Base-by-base conservation (phyloP, 2,329 filamentous ascomycete species). In the Neonectria sp. region DNA sequence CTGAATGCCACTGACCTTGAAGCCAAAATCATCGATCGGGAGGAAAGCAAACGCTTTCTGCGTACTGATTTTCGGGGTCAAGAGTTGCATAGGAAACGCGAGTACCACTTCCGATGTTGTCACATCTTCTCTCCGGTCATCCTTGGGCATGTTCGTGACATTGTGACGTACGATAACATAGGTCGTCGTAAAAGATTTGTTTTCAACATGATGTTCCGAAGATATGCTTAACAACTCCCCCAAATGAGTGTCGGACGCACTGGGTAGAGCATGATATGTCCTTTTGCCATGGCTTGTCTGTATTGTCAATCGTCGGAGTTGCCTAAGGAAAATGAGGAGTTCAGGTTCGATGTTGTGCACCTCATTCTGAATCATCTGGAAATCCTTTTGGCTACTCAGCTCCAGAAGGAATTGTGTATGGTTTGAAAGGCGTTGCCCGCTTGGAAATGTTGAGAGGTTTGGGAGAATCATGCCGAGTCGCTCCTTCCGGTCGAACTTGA, bases 391-490 rank as follows among this genome's bases (percentile, higher is more conserved):
- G 71, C 52, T 43, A 12, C 24, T 24, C 46, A 27, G n/a, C 27
- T 17, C 13, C 2, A 57, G 55, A 12, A 57, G 25, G 8, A 57
- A 57, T 17, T 57, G 55, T 2, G 55, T 57, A 21, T 57, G 55
- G 3, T 17, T 11, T 2, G 8, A 11, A 11, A 45, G 37, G 73
- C 57, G 35, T 72, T 63, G 3, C 70, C 73, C 40, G 60, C 63
- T 46, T 68, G 3, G 75, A 76, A 65, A 78, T 76, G 0, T 66
- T 24, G 7, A 70, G 68, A 70, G 75, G 17, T 78, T 73, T 2
- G 80, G 80, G 2, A 72, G 67, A 24, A 82, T 76, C 77, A 81
- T 82, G 6, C 80, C 80, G 1, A 82, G 72, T 13, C 53, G 56
- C 9, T 65, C 61, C 17, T 68, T 63, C 13, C 73, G 73, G 49